Conservation (phyloP, 345 rosid genomes). For the Salix brachista region DNA sequence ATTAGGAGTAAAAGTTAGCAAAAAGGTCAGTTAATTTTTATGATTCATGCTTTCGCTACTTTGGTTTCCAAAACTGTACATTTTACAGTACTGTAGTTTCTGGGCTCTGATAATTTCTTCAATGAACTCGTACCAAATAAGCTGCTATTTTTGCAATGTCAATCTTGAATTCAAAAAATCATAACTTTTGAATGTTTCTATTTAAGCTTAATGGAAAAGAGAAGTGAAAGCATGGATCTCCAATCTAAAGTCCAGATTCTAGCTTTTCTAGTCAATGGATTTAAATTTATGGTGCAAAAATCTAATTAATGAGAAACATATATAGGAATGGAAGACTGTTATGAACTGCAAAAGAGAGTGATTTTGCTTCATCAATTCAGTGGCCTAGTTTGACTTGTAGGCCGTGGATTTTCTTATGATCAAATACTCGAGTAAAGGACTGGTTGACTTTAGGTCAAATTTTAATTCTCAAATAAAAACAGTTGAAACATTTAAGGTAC, state of each 20-base stretch:
- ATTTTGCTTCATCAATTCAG: not conserved
- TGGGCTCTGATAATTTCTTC: not conserved
- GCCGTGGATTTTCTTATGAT: too few species aligned
- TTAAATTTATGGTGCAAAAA: too few species aligned
- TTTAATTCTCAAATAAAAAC: too few species aligned
- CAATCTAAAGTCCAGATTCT: too few species aligned
- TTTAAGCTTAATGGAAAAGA: not conserved
- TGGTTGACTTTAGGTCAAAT: too few species aligned
- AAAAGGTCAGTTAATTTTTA: slow-evolving; percentile 50
- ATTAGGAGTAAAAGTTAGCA: slow-evolving; percentile 79
- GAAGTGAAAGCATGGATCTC: not conserved
- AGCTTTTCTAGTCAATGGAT: too few species aligned
- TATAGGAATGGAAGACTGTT: not conserved
- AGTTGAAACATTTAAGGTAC: too few species aligned
- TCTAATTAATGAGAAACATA: not conserved
- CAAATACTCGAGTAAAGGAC: too few species aligned
- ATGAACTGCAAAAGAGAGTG: not conserved
- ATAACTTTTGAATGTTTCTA: not conserved
- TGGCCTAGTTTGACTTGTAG: not conserved
- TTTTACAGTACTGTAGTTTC: not conserved
- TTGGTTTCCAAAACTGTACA: not conserved
- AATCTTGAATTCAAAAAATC: not conserved
- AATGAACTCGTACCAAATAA: not conserved
- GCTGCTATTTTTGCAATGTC: not conserved
- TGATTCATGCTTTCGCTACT: slow-evolving; percentile 6